These are phyloP conservation scores for Penicillium coffeae DNA, from an alignment of 495 filamentous ascomycete genomes.

Conservation along the genomic window DNA sequence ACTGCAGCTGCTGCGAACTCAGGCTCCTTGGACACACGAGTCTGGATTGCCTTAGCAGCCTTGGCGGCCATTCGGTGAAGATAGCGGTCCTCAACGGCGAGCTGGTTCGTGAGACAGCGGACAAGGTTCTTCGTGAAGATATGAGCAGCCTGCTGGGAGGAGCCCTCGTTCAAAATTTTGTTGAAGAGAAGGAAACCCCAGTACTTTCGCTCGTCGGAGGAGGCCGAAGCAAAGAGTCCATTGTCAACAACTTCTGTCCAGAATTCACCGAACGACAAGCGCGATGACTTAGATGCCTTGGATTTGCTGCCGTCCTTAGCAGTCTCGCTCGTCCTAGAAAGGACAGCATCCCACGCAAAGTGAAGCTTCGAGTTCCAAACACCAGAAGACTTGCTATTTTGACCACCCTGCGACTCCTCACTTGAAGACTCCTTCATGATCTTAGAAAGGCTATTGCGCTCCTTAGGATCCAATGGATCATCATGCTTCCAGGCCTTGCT, in stretches of 20 bases:
- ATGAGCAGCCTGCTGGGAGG: conserved; percentile 40
- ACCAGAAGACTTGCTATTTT: conserved; percentile 55
- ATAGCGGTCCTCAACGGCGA: conserved; percentile 77
- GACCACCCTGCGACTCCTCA: conserved; percentile 44
- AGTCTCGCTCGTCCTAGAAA: conserved; percentile 42
- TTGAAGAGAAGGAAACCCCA: conserved; percentile 85
- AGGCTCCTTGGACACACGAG: conserved; percentile 61
- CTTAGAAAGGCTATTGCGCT: conserved; percentile 60
- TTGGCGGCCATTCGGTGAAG: conserved; percentile 77
- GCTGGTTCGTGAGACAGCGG: conserved; percentile 80
- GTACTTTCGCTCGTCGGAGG: conserved; percentile 84
- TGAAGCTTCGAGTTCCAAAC: conserved; percentile 76
- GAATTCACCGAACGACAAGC: conserved; percentile 63
- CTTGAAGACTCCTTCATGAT: conserved; percentile 74
- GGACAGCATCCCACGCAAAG: conserved; percentile 82
- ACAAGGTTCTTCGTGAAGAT: conserved; percentile 82
- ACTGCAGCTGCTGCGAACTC: conserved; percentile 57
- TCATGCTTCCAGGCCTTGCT: conserved; percentile 67
- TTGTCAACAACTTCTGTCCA: conserved; percentile 90
- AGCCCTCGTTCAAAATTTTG: conserved; percentile 56
- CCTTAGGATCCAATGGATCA: conserved; percentile 61
- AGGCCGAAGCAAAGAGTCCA: conserved; percentile 70
- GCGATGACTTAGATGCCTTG: conserved; percentile 32
- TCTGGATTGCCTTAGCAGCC: conserved; percentile 62
- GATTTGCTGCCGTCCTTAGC: conserved; percentile 24